phyloP scores from a whole-genome alignment of 495 filamentous ascomycete genomes.

The Podospora sp. region DNA sequence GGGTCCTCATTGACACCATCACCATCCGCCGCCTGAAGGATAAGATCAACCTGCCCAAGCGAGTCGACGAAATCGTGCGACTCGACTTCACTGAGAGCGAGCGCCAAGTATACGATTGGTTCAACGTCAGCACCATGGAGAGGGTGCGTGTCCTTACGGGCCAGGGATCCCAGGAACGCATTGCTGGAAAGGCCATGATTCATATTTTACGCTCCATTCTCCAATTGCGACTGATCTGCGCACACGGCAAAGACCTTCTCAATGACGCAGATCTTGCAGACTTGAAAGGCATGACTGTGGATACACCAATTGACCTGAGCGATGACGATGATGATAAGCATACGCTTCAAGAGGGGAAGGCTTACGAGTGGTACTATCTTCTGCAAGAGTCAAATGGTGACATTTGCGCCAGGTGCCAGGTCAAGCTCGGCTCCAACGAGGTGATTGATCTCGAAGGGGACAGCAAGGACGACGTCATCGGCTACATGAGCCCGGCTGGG shows the following conservation, averaged over 20 bases:
- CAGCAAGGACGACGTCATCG: slow-evolving; percentile 64
- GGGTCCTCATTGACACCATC: slow-evolving; percentile 89
- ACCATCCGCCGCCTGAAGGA: slow-evolving; percentile 93
- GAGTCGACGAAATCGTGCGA: slow-evolving; percentile 69
- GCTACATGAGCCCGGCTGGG: slow-evolving; percentile 66
- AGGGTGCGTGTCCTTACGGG: slow-evolving; percentile 55
- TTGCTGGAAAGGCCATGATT: slow-evolving; percentile 79
- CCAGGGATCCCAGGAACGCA: slow-evolving; percentile 51
- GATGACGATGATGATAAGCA: slow-evolving; percentile 62
- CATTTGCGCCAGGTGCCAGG: slow-evolving; percentile 66
- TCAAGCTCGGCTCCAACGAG: slow-evolving; percentile 59
- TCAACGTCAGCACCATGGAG: slow-evolving; percentile 55
- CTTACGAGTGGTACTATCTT: slow-evolving; percentile 78
- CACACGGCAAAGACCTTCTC: slow-evolving; percentile 86
- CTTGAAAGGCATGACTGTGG: slow-evolving; percentile 73
- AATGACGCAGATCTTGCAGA: slow-evolving; percentile 76
- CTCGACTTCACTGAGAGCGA: slow-evolving; percentile 59
- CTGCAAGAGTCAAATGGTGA: slow-evolving; percentile 77
- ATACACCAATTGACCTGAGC: slow-evolving; percentile 83
- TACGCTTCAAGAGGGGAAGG: slow-evolving; percentile 62
- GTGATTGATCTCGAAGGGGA: slow-evolving; percentile 56
- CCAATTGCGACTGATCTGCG: slow-evolving; percentile 85
- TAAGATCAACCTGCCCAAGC: slow-evolving; percentile 76
- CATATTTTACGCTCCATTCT: slow-evolving; percentile 89
- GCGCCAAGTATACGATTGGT: slow-evolving; percentile 57